These are phyloP conservation scores for Lasiodiplodia sp. DNA, from an alignment of 2,329 filamentous ascomycete species.

Conservation along the genomic window DNA sequence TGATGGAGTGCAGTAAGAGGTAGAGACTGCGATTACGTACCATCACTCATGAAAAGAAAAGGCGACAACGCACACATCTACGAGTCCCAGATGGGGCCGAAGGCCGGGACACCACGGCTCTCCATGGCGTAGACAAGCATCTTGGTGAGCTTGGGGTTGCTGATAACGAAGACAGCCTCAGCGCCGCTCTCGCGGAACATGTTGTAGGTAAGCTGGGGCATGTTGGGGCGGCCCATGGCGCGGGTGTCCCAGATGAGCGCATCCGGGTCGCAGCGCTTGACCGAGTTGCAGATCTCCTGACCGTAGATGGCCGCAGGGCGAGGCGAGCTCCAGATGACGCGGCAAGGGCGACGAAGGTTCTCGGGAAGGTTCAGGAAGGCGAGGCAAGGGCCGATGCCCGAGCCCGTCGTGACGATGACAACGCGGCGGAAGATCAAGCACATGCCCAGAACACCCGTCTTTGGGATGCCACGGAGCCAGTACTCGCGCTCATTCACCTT, in stretches of 20 bases:
- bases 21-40: not conserved
- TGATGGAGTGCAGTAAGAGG: not conserved
- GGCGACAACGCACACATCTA: slow-evolving; percentile 40
- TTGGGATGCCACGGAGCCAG: slow-evolving; percentile 42
- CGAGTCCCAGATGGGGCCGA: slow-evolving; percentile 78
- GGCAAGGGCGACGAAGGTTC: slow-evolving; percentile 48
- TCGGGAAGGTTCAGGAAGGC: slow-evolving; percentile 60
- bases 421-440: slow-evolving; percentile 41
- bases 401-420: slow-evolving; percentile 45
- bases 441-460: slow-evolving; percentile 43
- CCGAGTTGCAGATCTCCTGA: slow-evolving; percentile 60
- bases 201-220: slow-evolving; percentile 63
- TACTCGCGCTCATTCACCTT: slow-evolving; percentile 40
- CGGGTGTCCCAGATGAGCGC: slow-evolving; percentile 74
- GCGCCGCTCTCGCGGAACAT: slow-evolving; percentile 56
- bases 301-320: slow-evolving; percentile 70
- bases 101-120: slow-evolving; percentile 69
- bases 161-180: slow-evolving; percentile 77
- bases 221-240: slow-evolving; percentile 65
- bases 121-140: slow-evolving; percentile 75
- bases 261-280: slow-evolving; percentile 65
- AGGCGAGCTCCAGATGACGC: slow-evolving; percentile 74
- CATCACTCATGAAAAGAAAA: not conserved
- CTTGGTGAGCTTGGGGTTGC: slow-evolving; percentile 72
- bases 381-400: slow-evolving; percentile 49